phyloP scores from a whole-genome alignment of 805 yeast species.

The Suhomyces prunicola region DNA sequence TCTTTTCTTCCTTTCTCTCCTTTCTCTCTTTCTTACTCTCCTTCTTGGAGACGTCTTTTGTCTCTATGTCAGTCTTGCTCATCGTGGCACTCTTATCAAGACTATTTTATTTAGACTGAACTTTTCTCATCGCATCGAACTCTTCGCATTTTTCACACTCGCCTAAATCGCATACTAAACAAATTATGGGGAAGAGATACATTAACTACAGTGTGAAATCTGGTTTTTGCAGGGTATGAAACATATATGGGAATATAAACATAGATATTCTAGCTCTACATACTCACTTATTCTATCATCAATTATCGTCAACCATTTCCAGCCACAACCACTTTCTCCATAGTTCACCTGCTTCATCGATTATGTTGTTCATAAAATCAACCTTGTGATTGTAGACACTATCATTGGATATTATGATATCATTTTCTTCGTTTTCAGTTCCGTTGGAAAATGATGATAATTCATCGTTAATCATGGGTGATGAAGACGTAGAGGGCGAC shows the following conservation, averaged over 20 bases:
- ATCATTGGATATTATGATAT: conserved; percentile 29
- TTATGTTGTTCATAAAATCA: conserved; percentile 69
- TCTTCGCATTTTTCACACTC: conserved; percentile 4
- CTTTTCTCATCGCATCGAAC: conserved; percentile 1
- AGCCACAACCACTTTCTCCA: conserved; percentile 80
- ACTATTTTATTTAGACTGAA: background rate
- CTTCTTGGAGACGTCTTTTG: conserved; percentile 5
- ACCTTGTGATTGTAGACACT: conserved; percentile 42
- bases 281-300: background rate
- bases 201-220: background rate
- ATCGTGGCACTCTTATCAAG: background rate
- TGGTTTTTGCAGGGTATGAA: background rate
- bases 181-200: background rate
- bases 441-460: background rate
- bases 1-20: conserved; percentile 25
- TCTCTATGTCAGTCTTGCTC: conserved; percentile 1
- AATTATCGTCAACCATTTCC: conserved; percentile 35
- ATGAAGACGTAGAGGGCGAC: conserved; percentile 10
- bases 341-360: conserved; percentile 77
- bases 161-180: background rate
- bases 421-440: background rate
- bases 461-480: conserved; percentile 5
- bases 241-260: background rate
- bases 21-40: conserved; percentile 19
- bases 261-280: background rate